Evolutionary conservation across 257 asterid genomes (phyloP), one percentile per base, ranked within the genome.

Genomic region (Anisodus tanguticus): DNA sequence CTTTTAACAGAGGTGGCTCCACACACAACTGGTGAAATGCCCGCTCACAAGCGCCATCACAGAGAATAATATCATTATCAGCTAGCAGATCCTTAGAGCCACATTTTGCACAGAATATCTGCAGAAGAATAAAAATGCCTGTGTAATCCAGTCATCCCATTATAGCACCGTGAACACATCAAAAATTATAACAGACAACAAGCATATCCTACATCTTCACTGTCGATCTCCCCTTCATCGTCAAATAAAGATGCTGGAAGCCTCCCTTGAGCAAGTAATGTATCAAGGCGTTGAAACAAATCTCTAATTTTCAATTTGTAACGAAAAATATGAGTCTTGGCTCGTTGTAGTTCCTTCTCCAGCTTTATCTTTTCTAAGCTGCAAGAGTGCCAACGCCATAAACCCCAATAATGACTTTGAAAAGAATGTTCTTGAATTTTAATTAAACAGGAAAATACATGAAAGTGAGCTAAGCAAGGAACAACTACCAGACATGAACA

Each of bases 101-200:
- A 87, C 99, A 97, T 87, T 97, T 97, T 49, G 99, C 97, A 86
- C 99, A 97, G 91, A 97, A 97, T 86, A 97, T 97, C 99, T 97
- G 95, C 93, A 91, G 83, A 51, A 78, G 72, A 84, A 89, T 12
- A 72, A 82, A 74, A 51, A 76, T 47, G 39, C 55, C 79, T 86
- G 9, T 85, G 67, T 69, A 43, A 86, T 86, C 89, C 81, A 54
- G 49, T 74, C 57, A 85, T 43, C 67, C 22, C 82, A 68, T 53
- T 35, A 79, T 26, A 81, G 57, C 16, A 57, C 54, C n/a, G 39
- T 79, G 58, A 45, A 70, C 79, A 63, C 59, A 64, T 16, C 35
- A 0, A 58, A 85, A 77, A 35, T 26, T 22, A 35, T 51, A 70
- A 1, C 69, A 68, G 74, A 70, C 81, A 87, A 74, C 80, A 85